Evolutionary conservation across 2,329 filamentous ascomycete species (phyloP).

Genomic region (Fusarium sp.): DNA sequence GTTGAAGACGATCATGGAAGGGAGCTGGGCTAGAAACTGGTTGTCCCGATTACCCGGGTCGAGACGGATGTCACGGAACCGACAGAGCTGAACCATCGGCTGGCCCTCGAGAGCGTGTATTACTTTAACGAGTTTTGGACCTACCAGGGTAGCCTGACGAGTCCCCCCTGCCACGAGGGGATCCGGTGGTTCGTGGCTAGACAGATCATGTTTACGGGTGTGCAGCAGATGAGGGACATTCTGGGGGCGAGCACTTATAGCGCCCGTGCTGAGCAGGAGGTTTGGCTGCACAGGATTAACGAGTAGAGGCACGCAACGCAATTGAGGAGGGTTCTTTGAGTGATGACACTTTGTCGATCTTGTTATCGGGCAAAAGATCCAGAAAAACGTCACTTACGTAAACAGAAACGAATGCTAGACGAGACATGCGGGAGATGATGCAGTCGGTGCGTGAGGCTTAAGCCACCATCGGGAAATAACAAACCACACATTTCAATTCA

Average conservation of each 20-base stretch:
- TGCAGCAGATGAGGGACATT: slow-evolving; percentile 32
- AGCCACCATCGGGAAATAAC: background rate
- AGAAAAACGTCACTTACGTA: background rate
- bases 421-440: background rate
- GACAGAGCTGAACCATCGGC: slow-evolving; percentile 4
- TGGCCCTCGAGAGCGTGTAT: slow-evolving; percentile 21
- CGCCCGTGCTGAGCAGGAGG: slow-evolving; percentile 30
- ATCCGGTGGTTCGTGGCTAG: slow-evolving; percentile 32
- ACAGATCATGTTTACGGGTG: slow-evolving; percentile 32
- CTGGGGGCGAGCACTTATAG: slow-evolving; percentile 33
- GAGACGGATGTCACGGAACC: slow-evolving; percentile 6
- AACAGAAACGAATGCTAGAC: background rate
- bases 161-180: slow-evolving; percentile 28
- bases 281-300: slow-evolving; percentile 34
- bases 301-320: background rate
- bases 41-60: too few species aligned
- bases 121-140: slow-evolving; percentile 38
- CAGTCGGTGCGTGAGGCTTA: background rate
- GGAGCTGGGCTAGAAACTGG: too few species aligned
- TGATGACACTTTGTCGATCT: background rate
- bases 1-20: too few species aligned
- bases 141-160: slow-evolving; percentile 35
- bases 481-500: background rate
- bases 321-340: background rate
- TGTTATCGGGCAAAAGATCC: background rate